These are phyloP conservation scores for Scheffersomyces insectosa DNA, from an alignment of 1,139 yeast genomes.

Conservation along the genomic window DNA sequence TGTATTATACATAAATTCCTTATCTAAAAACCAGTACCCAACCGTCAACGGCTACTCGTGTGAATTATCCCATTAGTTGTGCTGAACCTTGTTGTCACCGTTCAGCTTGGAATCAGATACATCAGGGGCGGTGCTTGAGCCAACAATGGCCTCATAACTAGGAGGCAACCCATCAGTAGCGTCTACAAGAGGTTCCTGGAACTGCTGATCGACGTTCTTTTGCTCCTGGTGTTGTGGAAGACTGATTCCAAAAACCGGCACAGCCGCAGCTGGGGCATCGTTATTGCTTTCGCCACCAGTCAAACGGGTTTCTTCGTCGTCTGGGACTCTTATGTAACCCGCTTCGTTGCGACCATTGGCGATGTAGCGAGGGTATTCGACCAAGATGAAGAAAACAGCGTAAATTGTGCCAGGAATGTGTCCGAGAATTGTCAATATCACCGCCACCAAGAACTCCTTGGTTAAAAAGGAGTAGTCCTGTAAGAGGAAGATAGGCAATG, in stretches of 20 bases:
- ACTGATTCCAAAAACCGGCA: neutral
- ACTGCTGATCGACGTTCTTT: neutral
- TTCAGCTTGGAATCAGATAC: constrained; percentile 14
- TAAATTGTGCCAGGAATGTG: constrained; percentile 40
- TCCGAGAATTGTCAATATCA: constrained; percentile 39
- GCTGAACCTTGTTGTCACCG: constrained; percentile 36
- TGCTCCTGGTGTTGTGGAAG: neutral
- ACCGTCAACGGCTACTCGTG: too few species aligned
- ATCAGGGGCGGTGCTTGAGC: constrained; percentile 10
- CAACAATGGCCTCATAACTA: constrained; percentile 26
- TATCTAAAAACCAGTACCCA: too few species aligned
- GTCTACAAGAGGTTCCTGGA: neutral
- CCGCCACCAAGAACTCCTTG: constrained; percentile 35
- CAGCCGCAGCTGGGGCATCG: neutral
- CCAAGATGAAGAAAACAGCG: constrained; percentile 18
- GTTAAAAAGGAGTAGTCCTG: constrained; percentile 29
- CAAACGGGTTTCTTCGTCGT: constrained; percentile 16
- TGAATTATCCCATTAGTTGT: constrained; percentile 4
- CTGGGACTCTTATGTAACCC: constrained; percentile 24
- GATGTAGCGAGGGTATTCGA: constrained; percentile 7
- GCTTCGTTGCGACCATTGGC: constrained; percentile 9
- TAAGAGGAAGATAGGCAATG: constrained; percentile 38
- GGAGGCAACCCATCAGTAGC: constrained; percentile 22
- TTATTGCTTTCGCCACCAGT: neutral
- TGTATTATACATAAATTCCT: too few species aligned